These are phyloP conservation scores for Mycena capillaripes DNA, from an alignment of 768 basidiomycete genomes.

Conservation along the genomic window DNA sequence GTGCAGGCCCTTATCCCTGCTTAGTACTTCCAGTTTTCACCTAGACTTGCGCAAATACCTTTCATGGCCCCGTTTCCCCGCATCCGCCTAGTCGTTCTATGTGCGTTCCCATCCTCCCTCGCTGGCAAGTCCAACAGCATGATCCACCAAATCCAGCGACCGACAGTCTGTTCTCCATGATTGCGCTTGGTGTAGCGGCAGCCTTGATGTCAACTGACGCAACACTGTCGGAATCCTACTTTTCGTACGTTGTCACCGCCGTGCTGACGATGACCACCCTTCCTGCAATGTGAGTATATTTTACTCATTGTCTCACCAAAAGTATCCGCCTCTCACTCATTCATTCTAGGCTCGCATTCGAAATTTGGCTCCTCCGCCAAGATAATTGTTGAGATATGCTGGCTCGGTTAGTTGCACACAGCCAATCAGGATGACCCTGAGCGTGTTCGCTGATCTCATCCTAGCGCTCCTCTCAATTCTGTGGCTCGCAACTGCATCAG, in stretches of 20 bases:
- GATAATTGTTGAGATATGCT: conserved; percentile 21
- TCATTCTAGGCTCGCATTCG: conserved; percentile 16
- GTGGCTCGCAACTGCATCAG: conserved; percentile 14
- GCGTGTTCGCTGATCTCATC: too few species aligned
- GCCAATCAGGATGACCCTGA: not conserved
- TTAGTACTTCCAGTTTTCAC: too few species aligned
- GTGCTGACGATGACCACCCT: conserved; percentile 14
- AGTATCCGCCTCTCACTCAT: not conserved
- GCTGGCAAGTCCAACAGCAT: not conserved
- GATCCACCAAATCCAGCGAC: not conserved
- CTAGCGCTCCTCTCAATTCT: conserved; percentile 10
- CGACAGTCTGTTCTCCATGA: not conserved
- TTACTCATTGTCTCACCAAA: not conserved
- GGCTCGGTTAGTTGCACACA: conserved; percentile 8
- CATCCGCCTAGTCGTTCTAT: not conserved
- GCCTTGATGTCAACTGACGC: not conserved
- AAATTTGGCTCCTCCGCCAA: conserved; percentile 20
- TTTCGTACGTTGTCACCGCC: conserved; percentile 22
- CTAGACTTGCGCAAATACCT: too few species aligned
- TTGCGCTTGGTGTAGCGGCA: not conserved
- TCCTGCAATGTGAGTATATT: conserved; percentile 17
- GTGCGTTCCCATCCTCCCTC: not conserved
- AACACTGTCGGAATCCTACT: not conserved
- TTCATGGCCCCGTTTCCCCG: not conserved
- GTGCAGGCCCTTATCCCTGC: too few species aligned